Evolutionary conservation across 768 basidiomycete species (phyloP), one percentile per base, ranked within the genome.

Genomic region (Leccinum broughii): DNA sequence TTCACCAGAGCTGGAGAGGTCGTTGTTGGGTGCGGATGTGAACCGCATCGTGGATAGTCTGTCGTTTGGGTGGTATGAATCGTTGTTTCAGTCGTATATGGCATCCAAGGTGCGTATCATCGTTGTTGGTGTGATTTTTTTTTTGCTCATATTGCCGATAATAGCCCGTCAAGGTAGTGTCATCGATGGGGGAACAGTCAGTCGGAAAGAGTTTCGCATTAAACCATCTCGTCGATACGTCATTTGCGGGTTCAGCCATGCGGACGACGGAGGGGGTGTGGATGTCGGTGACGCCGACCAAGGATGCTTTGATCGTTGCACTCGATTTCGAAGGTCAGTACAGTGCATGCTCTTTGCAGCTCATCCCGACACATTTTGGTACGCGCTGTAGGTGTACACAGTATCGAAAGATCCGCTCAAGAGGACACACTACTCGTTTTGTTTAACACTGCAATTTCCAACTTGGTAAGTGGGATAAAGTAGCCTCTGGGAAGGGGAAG

Each of bases 171-270:
- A 81, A 78, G 62, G 86, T 87, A 3, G 85, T 87, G 1, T 85
- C 85, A 0, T 87, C 86, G 0, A 86, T 87, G 86, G 85, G 85
- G 1, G 85, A 86, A 66, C 86, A 87, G 65, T 86, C 84, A 0
- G 85, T 87, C 1, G 86, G 85, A 1, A 86, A 86, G 64, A 83
- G 80, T 55, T 87, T 79, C 56, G 73, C 81, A 0, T 67, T 87
- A 39, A 86, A 87, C 55, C 86, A 87, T 62, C 74, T 88, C 6
- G 79, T 77, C 1, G 86, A 87, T 63, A 85, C 85, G 0, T 87
- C 86, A 0, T 87, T 88, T 63, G 84, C 84, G 8, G 86, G 86
- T 1, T 83, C 80, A 9, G 86, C 85, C 0, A 85, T 87, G 84
- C 74, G 83, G n/a, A 86, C 85, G 9, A 87, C 83, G 66, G 83